A percentile compares a stretch with the other conserved stretches of the same genome.
These are phyloP conservation scores for Magnusiomyces paraingens DNA, from an alignment of 1,139 yeast genomes.

Conservation along the genomic window DNA sequence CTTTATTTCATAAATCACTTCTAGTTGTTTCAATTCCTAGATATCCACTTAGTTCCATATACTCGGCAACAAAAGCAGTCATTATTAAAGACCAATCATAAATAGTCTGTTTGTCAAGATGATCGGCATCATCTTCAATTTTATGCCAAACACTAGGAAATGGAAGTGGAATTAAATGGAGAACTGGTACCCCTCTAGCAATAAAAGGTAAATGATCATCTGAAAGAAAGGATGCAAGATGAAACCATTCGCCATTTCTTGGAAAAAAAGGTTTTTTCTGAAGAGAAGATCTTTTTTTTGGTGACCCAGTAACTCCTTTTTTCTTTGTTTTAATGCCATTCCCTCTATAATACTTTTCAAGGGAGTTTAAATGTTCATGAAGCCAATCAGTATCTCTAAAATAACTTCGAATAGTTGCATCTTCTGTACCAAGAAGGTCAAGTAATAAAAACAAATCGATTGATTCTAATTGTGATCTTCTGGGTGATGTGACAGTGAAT, in stretches of 20 bases:
- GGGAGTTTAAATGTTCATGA: conserved; percentile 34
- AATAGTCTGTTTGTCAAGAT: conserved; percentile 31
- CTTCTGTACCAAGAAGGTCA: conserved; percentile 43
- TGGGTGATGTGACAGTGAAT: conserved; percentile 10
- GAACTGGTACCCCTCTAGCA: conserved; percentile 40
- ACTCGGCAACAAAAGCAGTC: conserved; percentile 33
- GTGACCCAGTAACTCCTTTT: background rate
- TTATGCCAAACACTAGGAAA: conserved; percentile 52
- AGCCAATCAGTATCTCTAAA: conserved; percentile 38
- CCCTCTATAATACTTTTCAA: conserved; percentile 22
- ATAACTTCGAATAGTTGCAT: conserved; percentile 41
- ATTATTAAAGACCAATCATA: conserved; percentile 35
- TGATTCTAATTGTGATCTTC: conserved; percentile 23
- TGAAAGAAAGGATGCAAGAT: conserved; percentile 34
- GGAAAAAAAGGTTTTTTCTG: conserved; percentile 19
- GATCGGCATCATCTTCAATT: conserved; percentile 33
- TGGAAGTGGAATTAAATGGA: conserved; percentile 46
- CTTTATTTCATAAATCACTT: conserved; percentile 3
- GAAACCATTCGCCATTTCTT: conserved; percentile 9
- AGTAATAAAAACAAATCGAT: conserved; percentile 43
- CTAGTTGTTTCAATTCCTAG: conserved; percentile 3
- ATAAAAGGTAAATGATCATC: conserved; percentile 53
- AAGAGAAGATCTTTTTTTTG: background rate
- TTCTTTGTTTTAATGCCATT: conserved; percentile 12
- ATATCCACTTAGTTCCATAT: conserved; percentile 25